These are phyloP conservation scores for Leccinum obscurum DNA, from an alignment of 768 basidiomycete genomes.

Conservation along the genomic window DNA sequence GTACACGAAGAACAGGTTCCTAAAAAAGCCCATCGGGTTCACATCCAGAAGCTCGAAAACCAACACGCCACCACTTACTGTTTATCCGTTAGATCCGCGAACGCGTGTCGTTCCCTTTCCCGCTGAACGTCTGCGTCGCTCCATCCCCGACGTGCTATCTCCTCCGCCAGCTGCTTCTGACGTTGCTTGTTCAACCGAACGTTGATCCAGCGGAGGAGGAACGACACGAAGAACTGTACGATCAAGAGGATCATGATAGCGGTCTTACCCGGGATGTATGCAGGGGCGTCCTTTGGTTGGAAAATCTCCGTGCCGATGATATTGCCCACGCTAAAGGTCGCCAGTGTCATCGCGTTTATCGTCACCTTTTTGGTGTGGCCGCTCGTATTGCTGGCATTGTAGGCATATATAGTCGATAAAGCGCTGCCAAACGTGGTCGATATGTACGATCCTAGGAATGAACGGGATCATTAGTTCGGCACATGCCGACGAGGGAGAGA, in stretches of 20 bases:
- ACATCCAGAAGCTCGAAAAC: no score
- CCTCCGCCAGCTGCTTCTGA: slow-evolving; percentile 38
- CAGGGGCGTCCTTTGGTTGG: slow-evolving; percentile 58
- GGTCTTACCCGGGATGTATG: slow-evolving; percentile 65
- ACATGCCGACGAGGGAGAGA: neutral
- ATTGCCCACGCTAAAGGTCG: slow-evolving; percentile 56
- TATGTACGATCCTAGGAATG: slow-evolving; percentile 44
- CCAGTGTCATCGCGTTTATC: slow-evolving; percentile 59
- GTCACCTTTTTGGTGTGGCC: slow-evolving; percentile 69
- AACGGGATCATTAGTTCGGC: neutral
- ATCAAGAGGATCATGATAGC: slow-evolving; percentile 61
- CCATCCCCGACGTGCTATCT: slow-evolving; percentile 52
- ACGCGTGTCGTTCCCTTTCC: no score
- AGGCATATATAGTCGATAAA: slow-evolving; percentile 60
- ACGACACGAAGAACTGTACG: slow-evolving; percentile 48
- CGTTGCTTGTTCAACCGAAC: slow-evolving; percentile 53
- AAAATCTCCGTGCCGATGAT: slow-evolving; percentile 66
- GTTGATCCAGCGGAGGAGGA: slow-evolving; percentile 56
- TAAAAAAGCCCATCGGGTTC: slow-evolving; percentile 18
- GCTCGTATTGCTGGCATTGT: slow-evolving; percentile 62
- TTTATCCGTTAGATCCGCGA: no score
- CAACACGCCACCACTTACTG: no score
- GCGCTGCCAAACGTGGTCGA: slow-evolving; percentile 58
- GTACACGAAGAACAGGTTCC: slow-evolving; percentile 61
- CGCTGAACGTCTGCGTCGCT: slow-evolving; percentile 39